These are phyloP conservation scores for Camelina laxa DNA, from an alignment of 345 rosid species.

Conservation along the genomic window DNA sequence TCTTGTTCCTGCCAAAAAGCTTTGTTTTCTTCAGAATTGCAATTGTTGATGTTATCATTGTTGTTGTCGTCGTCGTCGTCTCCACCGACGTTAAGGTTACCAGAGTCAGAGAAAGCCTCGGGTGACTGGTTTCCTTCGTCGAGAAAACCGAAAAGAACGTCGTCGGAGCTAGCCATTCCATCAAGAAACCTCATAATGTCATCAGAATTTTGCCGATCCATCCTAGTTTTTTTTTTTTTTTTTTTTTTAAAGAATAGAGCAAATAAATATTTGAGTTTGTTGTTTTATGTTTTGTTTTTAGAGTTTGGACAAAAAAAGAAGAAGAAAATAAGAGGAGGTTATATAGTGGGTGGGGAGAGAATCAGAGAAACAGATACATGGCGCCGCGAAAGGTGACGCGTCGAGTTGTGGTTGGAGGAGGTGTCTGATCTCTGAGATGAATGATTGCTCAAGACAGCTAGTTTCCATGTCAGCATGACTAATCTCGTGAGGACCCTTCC, in stretches of 20 bases:
- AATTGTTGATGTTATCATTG: conserved; percentile 27
- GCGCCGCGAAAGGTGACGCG: conserved; percentile 61
- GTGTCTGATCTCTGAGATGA: conserved; percentile 4
- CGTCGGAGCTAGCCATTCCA: conserved; percentile 59
- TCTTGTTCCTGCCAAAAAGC: conserved; percentile 79
- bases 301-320: background rate
- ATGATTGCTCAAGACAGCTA: conserved; percentile 50
- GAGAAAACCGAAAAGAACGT: conserved; percentile 63
- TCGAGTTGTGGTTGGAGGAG: conserved; percentile 20
- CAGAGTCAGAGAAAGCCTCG: conserved; percentile 34
- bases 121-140: conserved; percentile 48
- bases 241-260: conserved; percentile 12
- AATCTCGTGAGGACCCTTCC: conserved; percentile 21
- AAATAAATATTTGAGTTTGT: too few relatives aligned
- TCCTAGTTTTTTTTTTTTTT: background rate
- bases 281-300: too few relatives aligned
- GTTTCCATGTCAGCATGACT: conserved; percentile 53
- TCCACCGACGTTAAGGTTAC: conserved; percentile 24
- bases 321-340: background rate
- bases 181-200: conserved; percentile 58
- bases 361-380: conserved; percentile 54
- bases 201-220: conserved; percentile 50
- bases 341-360: conserved; percentile 24
- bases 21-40: conserved; percentile 52
- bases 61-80: conserved; percentile 39